Evolutionary conservation across 345 rosid species (phyloP).

Genomic region (Boechera retrofracta): DNA sequence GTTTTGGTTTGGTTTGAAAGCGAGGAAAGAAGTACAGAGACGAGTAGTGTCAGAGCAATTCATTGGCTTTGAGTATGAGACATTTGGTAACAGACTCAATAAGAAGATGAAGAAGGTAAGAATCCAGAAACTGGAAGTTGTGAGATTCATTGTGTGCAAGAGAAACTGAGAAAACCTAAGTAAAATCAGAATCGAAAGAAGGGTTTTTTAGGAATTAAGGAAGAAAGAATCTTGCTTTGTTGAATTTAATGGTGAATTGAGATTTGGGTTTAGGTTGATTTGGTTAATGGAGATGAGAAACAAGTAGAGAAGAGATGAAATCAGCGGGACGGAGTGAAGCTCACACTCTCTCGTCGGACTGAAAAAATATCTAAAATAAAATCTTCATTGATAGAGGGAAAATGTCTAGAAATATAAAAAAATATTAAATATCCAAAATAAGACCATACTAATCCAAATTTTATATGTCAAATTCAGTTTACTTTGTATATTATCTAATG

Average conservation of each 20-base stretch:
- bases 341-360: constrained; percentile 45
- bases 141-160: constrained; percentile 48
- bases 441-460: neutral
- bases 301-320: constrained; percentile 20
- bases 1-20: constrained; percentile 71
- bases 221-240: constrained; percentile 7
- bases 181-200: neutral
- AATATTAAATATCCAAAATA: neutral
- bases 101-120: constrained; percentile 36
- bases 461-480: neutral
- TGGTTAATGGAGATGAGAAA: constrained; percentile 32
- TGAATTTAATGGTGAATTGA: constrained; percentile 18
- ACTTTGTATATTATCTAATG: neutral
- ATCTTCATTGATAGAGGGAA: neutral
- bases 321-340: constrained; percentile 47
- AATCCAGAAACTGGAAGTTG: constrained; percentile 36
- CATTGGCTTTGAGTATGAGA: constrained; percentile 65
- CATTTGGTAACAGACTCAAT: constrained; percentile 27
- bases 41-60: constrained; percentile 83
- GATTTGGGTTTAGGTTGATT: constrained; percentile 29
- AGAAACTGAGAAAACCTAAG: constrained; percentile 16
- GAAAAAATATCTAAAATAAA: neutral
- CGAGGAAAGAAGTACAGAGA: constrained; percentile 82
- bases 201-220: neutral
- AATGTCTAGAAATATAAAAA: neutral